Percentiles rank a stretch among this genome's conserved stretches.
phyloP scores from a whole-genome alignment of 805 yeast genomes.

The Groenewaldozyma tartarivorans region DNA sequence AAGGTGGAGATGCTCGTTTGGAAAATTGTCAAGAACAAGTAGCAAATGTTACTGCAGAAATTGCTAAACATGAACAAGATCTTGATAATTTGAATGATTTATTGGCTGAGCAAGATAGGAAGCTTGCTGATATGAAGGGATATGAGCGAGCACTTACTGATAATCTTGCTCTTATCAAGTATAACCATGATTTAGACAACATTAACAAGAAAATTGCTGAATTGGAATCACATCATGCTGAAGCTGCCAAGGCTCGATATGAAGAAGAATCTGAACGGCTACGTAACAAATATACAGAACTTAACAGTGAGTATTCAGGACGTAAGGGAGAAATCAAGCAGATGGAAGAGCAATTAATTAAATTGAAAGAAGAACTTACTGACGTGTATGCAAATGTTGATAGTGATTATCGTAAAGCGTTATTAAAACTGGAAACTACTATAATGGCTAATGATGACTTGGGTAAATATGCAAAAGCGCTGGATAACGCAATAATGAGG shows the following conservation, averaged over 20 bases:
- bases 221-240: conserved; percentile 50
- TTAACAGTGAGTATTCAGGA: conserved; percentile 62
- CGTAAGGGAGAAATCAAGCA: conserved; percentile 82
- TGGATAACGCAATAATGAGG: conserved; percentile 89
- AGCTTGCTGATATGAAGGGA: conserved; percentile 46
- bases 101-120: conserved; percentile 30
- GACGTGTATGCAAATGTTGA: conserved; percentile 68
- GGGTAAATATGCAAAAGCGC: conserved; percentile 68
- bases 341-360: conserved; percentile 57
- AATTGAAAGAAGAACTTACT: conserved; percentile 47
- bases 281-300: conserved; percentile 37
- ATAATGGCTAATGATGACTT: conserved; percentile 72
- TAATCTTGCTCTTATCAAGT: conserved; percentile 48
- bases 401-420: conserved; percentile 52
- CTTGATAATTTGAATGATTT: conserved; percentile 15
- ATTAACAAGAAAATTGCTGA: conserved; percentile 33
- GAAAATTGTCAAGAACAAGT: conserved; percentile 22
- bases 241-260: conserved; percentile 48
- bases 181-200: conserved; percentile 31
- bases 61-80: conserved; percentile 15
- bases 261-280: conserved; percentile 47
- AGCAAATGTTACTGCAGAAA: conserved; percentile 1
- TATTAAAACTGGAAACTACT: conserved; percentile 69
- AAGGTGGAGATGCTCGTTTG: conserved; percentile 8
- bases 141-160: conserved; percentile 56